A percentile compares a stretch with the other conserved stretches of the same genome.
Conservation (phyloP, 2,329 filamentous ascomycete genomes). For the Cryphonectria parasitica region DNA sequence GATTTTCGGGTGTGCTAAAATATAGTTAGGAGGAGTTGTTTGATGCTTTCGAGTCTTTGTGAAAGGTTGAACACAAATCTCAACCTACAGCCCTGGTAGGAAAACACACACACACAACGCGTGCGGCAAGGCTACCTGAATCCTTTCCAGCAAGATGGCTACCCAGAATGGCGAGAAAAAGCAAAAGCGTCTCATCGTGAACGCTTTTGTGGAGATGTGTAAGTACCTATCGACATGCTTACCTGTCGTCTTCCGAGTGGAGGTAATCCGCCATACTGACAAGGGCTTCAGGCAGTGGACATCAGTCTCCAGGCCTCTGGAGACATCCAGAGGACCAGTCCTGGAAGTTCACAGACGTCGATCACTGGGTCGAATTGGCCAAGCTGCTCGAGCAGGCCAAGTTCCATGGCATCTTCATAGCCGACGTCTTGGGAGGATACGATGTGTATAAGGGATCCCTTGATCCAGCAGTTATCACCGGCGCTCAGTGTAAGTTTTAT, state of each 20-base stretch:
- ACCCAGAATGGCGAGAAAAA: slow-evolving; percentile 3
- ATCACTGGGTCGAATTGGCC: slow-evolving; percentile 65
- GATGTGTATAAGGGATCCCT: slow-evolving; percentile 69
- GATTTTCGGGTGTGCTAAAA: neutral
- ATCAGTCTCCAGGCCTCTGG: slow-evolving; percentile 56
- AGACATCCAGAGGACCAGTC: slow-evolving; percentile 67
- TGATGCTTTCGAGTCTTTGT: neutral
- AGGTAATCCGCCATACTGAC: neutral
- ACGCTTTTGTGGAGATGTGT: slow-evolving; percentile 34
- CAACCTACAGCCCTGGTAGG: neutral
- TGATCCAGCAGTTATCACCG: slow-evolving; percentile 62
- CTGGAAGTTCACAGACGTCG: slow-evolving; percentile 61
- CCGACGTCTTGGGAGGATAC: slow-evolving; percentile 67
- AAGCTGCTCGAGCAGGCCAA: slow-evolving; percentile 63
- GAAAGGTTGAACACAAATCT: neutral
- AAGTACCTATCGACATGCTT: neutral
- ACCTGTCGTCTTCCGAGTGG: neutral
- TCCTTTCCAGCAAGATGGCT: slow-evolving; percentile 9
- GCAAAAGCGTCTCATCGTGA: slow-evolving; percentile 29
- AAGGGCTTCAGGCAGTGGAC: slow-evolving; percentile 41
- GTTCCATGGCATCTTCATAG: slow-evolving; percentile 70
- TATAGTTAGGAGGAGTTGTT: neutral
- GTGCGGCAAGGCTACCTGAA: neutral
- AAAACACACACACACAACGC: no score
- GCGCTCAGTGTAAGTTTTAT: slow-evolving; percentile 58